phyloP scores from a whole-genome alignment of 768 basidiomycete genomes.

The Tulasnella sp. region DNA sequence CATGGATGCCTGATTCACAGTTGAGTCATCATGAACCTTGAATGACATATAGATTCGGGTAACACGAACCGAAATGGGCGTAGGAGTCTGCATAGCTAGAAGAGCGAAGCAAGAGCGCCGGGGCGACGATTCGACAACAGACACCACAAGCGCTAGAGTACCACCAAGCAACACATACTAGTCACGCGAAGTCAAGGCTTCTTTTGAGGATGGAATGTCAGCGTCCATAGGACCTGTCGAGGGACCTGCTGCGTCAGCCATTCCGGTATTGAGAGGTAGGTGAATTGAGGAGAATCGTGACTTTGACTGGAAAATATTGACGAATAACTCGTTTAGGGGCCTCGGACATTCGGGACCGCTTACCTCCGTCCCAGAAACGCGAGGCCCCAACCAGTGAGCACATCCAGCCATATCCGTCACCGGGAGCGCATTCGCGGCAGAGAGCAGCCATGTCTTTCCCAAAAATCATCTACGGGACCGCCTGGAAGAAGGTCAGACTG shows the following conservation, averaged over 20 bases:
- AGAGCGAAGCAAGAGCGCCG: not conserved
- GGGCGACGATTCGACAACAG: constrained; percentile 1
- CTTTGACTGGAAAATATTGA: constrained; percentile 24
- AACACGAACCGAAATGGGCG: constrained; percentile 80
- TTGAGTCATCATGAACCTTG: not conserved
- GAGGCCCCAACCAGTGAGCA: not conserved
- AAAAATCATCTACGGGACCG: constrained; percentile 43
- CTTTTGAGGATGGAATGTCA: constrained; percentile 2
- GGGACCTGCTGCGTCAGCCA: constrained; percentile 31
- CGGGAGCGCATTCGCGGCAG: not conserved
- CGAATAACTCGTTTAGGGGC: not conserved
- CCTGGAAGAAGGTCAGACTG: constrained; percentile 34
- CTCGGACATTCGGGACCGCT: not conserved
- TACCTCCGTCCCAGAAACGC: not conserved
- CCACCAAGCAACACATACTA: constrained; percentile 46
- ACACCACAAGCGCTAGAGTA: not conserved
- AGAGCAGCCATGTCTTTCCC: constrained; percentile 23
- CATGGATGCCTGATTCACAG: constrained; percentile 73
- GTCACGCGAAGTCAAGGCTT: constrained; percentile 75
- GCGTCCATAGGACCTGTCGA: constrained; percentile 9
- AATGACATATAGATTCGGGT: not conserved
- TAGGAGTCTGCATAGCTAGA: constrained; percentile 91
- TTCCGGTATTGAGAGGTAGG: not conserved
- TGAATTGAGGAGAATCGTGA: constrained; percentile 16
- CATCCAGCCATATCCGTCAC: not conserved